phyloP scores from a whole-genome alignment of 306 rosid genomes.

The Luffa acutangula region DNA sequence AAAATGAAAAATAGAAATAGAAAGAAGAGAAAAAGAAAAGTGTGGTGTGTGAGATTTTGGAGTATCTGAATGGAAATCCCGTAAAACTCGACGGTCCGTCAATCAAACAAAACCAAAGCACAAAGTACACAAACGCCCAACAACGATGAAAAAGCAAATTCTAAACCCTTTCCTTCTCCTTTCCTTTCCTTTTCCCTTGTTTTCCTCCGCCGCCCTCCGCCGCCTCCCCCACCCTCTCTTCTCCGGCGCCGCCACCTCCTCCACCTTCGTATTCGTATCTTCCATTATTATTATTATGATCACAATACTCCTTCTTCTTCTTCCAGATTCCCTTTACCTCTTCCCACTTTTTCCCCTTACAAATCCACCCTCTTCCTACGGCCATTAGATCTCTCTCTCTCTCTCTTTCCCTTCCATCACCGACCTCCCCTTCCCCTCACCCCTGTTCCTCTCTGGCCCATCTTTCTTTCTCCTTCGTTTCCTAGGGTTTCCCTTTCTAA shows the following conservation, averaged over 20 bases:
- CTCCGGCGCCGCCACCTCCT: neutral
- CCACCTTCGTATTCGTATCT: neutral
- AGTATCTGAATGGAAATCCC: neutral
- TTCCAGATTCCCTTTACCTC: neutral
- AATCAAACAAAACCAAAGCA: constrained; percentile 1
- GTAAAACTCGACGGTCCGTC: constrained; percentile 5
- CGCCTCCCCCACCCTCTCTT: neutral
- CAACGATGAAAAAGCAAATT: neutral
- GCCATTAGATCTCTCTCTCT: neutral
- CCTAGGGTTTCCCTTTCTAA: neutral
- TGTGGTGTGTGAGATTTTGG: neutral
- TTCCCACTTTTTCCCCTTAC: neutral
- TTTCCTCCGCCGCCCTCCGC: neutral
- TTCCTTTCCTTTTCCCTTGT: neutral
- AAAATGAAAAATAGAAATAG: too few relatives aligned
- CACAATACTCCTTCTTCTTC: neutral
- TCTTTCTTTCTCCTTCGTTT: neutral
- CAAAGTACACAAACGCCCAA: neutral
- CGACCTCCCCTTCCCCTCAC: neutral
- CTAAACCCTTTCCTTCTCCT: neutral
- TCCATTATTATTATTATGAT: neutral
- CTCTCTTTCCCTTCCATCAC: neutral
- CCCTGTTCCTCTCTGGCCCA: neutral
- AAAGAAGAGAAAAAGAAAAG: neutral
- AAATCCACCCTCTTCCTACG: neutral